A percentile compares a stretch with the other conserved stretches of the same genome.
Evolutionary conservation across 73 alveolate genomes (phyloP).

Genomic region (Tetrahymena elliotti): DNA sequence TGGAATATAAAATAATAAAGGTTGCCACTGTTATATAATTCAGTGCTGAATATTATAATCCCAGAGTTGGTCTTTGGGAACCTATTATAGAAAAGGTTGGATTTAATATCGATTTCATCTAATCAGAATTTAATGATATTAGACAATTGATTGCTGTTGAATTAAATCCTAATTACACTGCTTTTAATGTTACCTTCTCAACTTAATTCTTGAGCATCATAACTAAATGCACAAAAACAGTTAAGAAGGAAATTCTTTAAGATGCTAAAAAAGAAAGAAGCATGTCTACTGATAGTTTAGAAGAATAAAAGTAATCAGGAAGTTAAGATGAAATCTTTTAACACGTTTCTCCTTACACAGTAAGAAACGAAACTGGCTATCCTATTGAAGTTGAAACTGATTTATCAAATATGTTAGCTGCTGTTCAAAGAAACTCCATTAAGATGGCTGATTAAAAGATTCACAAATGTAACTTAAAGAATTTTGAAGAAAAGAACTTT

Average conservation of each 20-base stretch:
- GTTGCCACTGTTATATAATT: neutral
- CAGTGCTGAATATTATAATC: conserved; percentile 9
- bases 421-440: neutral
- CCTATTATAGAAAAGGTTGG: conserved; percentile 23
- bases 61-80: conserved; percentile 18
- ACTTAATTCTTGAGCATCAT: neutral
- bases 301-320: neutral
- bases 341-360: conserved; percentile 27
- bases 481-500: neutral
- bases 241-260: neutral
- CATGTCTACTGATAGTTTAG: neutral
- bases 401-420: neutral
- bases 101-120: neutral
- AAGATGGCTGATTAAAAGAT: neutral
- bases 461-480: neutral
- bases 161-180: neutral
- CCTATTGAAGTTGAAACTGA: neutral
- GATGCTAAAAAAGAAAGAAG: neutral
- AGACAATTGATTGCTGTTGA: conserved; percentile 8
- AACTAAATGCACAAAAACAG: neutral
- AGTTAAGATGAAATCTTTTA: neutral
- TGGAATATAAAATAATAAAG: neutral
- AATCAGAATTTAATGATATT: neutral
- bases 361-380: conserved; percentile 15
- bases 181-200: conserved; percentile 12